Evolutionary conservation across 768 basidiomycete genomes (phyloP).

Genomic region (Astraeus odoratus): DNA sequence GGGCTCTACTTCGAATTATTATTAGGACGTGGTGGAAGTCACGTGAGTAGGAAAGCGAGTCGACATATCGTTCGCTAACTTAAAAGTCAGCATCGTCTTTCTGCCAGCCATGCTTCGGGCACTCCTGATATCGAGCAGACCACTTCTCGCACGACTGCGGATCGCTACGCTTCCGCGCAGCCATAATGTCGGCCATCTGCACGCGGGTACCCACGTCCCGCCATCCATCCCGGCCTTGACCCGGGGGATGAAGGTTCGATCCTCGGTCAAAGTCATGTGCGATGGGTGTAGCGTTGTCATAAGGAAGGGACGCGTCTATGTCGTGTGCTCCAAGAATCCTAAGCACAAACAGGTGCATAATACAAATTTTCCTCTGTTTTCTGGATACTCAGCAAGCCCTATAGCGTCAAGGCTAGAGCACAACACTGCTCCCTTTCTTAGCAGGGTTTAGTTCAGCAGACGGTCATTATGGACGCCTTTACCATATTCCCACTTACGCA

Average conservation of each 20-base stretch:
- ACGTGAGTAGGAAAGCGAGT: no score
- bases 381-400: constrained; percentile 11
- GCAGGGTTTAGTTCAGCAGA: no score
- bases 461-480: no score
- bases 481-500: no score
- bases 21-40: no score
- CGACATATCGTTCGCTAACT: no score
- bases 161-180: constrained; percentile 28
- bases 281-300: constrained; percentile 86
- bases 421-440: background rate
- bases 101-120: constrained; percentile 51
- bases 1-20: no score
- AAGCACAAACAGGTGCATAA: constrained; percentile 90
- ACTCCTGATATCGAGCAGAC: constrained; percentile 55
- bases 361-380: background rate
- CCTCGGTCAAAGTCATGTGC: constrained; percentile 91
- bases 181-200: constrained; percentile 27
- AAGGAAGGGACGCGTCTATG: constrained; percentile 86
- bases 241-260: constrained; percentile 95
- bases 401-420: constrained; percentile 62
- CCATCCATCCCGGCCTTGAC: constrained; percentile 31
- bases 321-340: constrained; percentile 89
- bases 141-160: constrained; percentile 49
- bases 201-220: constrained; percentile 5
- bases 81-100: no score